A percentile compares a stretch with the other conserved stretches of the same genome.
phyloP scores from a whole-genome alignment of 148 eudicot genomes.

The Rheum nobile region DNA sequence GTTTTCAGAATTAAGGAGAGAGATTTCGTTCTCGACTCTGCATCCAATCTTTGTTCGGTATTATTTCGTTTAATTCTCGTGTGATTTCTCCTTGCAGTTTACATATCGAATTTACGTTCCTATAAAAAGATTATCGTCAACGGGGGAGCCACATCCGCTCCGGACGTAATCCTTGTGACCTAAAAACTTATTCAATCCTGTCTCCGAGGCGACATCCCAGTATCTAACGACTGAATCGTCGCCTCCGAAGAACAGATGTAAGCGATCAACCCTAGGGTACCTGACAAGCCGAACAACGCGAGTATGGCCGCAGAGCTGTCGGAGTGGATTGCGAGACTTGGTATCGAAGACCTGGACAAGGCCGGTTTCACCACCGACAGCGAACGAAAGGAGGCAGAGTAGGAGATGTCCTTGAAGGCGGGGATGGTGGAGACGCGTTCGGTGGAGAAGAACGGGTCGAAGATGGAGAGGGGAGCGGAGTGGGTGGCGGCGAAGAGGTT shows the following conservation, averaged over 20 bases:
- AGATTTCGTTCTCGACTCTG: too few species aligned
- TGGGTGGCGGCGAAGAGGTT: conserved; percentile 53
- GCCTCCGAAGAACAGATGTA: conserved; percentile 60
- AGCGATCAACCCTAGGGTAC: conserved; percentile 47
- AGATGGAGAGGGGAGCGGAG: conserved; percentile 48
- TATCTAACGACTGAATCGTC: conserved; percentile 67
- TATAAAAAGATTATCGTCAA: conserved; percentile 70
- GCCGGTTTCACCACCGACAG: conserved; percentile 50
- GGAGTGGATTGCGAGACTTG: conserved; percentile 38
- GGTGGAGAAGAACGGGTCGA: conserved; percentile 22
- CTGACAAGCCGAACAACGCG: conserved; percentile 45
- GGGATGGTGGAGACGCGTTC: conserved; percentile 28
- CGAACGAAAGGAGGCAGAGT: conserved; percentile 58
- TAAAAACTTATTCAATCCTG: conserved; percentile 19
- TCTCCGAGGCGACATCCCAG: conserved; percentile 71
- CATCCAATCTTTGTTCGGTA: too few species aligned
- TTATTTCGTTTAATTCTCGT: too few species aligned
- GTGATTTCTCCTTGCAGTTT: too few species aligned
- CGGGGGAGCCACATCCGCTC: conserved; percentile 47
- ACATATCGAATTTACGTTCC: too few species aligned
- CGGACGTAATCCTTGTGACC: conserved; percentile 91
- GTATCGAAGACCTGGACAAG: conserved; percentile 50
- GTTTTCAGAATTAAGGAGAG: too few species aligned
- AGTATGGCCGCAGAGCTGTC: conserved; percentile 40
- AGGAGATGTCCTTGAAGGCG: conserved; percentile 48